Evolutionary conservation across 768 basidiomycete species (phyloP).

Genomic region (Boletus subparvulus): DNA sequence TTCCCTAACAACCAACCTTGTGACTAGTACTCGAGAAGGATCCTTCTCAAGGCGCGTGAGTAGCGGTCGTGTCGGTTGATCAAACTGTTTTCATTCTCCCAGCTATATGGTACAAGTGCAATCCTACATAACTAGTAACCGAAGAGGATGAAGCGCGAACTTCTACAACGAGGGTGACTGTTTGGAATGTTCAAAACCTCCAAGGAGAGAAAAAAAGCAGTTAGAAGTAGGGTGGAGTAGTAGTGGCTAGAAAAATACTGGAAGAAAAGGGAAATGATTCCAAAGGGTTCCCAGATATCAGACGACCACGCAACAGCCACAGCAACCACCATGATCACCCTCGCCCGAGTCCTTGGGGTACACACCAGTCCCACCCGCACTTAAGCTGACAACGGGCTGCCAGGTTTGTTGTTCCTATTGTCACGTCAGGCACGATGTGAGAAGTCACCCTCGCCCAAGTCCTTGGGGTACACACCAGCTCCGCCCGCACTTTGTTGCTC

Average conservation of each 20-base stretch:
- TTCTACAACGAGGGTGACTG: constrained; percentile 5
- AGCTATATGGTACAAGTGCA: constrained; percentile 28
- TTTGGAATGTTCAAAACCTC: constrained; percentile 13
- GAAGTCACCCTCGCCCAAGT: no score
- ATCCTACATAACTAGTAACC: constrained; percentile 7
- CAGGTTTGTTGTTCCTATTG: constrained; percentile 74
- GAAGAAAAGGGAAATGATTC: background rate
- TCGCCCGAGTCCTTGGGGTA: constrained; percentile 51
- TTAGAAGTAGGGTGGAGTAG: constrained; percentile 1
- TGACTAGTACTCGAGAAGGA: constrained; percentile 27
- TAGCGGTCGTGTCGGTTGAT: background rate
- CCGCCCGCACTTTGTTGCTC: no score
- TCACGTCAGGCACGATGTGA: constrained; percentile 9
- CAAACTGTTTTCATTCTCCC: background rate
- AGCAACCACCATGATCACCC: constrained; percentile 61
- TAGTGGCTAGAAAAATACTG: constrained; percentile 8
- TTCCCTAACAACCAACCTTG: background rate
- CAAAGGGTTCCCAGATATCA: constrained; percentile 24
- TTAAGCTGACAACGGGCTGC: constrained; percentile 49
- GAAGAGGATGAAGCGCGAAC: background rate
- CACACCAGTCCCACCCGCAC: constrained; percentile 43
- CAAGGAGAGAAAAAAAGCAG: constrained; percentile 8
- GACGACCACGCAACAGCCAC: constrained; percentile 63
- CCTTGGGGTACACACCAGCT: no score
- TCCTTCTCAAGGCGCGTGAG: constrained; percentile 24